phyloP scores from a whole-genome alignment of 768 basidiomycete genomes.

The Leucocoprinus birnbaumii region DNA sequence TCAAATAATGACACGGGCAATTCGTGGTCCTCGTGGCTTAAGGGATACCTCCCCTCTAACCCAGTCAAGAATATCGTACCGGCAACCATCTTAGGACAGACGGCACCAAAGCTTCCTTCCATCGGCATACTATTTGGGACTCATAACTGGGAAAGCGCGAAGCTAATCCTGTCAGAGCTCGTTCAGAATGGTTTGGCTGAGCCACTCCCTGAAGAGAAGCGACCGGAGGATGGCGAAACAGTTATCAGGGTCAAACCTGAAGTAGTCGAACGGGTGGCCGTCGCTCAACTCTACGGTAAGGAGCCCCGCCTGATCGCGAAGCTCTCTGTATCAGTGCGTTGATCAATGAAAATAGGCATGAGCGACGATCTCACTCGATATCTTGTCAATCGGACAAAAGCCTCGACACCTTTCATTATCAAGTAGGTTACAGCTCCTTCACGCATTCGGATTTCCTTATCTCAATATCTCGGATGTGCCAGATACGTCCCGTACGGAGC shows the following conservation, averaged over 20 bases:
- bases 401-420: conserved; percentile 65
- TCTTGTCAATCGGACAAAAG: conserved; percentile 53
- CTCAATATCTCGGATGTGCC: background rate
- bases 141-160: conserved; percentile 75
- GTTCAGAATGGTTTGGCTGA: conserved; percentile 51
- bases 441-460: background rate
- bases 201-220: conserved; percentile 10
- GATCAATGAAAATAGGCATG: conserved; percentile 61
- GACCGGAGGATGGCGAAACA: conserved; percentile 16
- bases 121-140: conserved; percentile 83
- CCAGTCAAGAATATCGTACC: background rate
- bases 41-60: conserved; percentile 3
- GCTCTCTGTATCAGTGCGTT: conserved; percentile 1
- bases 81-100: background rate
- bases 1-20: background rate
- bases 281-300: conserved; percentile 85
- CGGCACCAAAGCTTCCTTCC: conserved; percentile 8
- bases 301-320: background rate
- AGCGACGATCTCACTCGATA: conserved; percentile 76
- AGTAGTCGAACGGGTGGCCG: conserved; percentile 61
- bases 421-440: conserved; percentile 45
- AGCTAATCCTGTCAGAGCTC: conserved; percentile 59
- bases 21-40: conserved; percentile 10
- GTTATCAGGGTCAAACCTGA: conserved; percentile 41
- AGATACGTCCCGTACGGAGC: conserved; percentile 78